A percentile compares a stretch with the other conserved stretches of the same genome.
phyloP scores from a whole-genome alignment of 1,284 basidiomycete genomes.

The Coriolopsis trogii region DNA sequence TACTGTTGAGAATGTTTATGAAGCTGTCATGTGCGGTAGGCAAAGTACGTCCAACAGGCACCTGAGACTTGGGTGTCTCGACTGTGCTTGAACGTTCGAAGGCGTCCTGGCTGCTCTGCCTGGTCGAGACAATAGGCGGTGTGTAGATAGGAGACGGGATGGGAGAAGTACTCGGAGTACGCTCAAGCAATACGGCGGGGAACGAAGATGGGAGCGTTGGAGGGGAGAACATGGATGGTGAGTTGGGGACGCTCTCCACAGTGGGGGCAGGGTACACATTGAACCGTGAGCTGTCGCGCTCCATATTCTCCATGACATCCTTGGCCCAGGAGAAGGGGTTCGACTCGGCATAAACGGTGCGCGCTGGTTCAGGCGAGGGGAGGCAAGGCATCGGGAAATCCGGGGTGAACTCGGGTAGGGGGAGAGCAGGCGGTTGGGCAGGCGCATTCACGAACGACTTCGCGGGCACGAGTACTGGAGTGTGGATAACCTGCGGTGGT shows the following conservation, averaged over 20 bases:
- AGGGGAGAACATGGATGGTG: too few relatives aligned
- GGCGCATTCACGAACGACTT: conserved; percentile 7
- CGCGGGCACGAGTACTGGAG: background rate
- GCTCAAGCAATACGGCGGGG: background rate
- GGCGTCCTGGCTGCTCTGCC: too few relatives aligned
- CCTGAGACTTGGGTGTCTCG: too few relatives aligned
- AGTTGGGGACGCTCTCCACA: too few relatives aligned
- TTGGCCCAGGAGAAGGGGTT: conserved; percentile 3
- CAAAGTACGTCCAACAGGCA: too few relatives aligned
- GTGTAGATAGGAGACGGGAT: background rate
- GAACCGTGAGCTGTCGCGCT: too few relatives aligned
- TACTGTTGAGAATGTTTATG: too few relatives aligned
- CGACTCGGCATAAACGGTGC: background rate
- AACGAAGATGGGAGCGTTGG: background rate
- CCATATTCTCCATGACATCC: too few relatives aligned
- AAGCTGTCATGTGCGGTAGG: too few relatives aligned
- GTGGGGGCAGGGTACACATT: background rate
- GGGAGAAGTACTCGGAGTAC: background rate
- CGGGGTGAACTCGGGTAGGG: conserved; percentile 18
- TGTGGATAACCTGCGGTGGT: background rate
- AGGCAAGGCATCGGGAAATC: conserved; percentile 4
- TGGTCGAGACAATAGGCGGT: background rate
- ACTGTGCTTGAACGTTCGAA: background rate
- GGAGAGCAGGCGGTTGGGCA: conserved; percentile 16
- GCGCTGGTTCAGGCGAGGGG: background rate